Evolutionary conservation across 2,329 filamentous ascomycete species (phyloP).

Genomic region (Fusarium piperis): DNA sequence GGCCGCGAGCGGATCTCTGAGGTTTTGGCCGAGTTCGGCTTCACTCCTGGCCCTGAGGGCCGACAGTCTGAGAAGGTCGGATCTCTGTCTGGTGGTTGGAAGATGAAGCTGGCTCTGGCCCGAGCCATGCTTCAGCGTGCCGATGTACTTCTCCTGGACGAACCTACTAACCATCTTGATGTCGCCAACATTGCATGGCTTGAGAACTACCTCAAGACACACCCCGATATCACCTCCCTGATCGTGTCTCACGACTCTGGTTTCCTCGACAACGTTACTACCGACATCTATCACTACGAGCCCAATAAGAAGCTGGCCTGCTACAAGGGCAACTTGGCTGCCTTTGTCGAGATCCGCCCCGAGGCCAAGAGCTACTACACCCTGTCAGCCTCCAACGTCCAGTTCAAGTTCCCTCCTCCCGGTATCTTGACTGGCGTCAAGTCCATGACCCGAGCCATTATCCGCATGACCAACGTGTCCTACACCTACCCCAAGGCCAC

Average conservation of each 20-base stretch:
- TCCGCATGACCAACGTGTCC: slow-evolving; percentile 91
- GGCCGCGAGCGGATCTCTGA: slow-evolving; percentile 82
- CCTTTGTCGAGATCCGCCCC: slow-evolving; percentile 88
- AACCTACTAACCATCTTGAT: slow-evolving; percentile 98
- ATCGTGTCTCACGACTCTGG: slow-evolving; percentile 99
- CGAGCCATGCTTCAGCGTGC: slow-evolving; percentile 96
- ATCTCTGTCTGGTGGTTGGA: slow-evolving; percentile 97
- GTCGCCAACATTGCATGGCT: slow-evolving; percentile 97
- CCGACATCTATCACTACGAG: slow-evolving; percentile 99
- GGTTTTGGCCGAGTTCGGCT: slow-evolving; percentile 91
- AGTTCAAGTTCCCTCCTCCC: slow-evolving; percentile 98
- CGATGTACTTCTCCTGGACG: slow-evolving; percentile 96
- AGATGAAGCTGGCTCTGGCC: slow-evolving; percentile 98
- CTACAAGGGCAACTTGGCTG: slow-evolving; percentile 84
- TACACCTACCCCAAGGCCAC: slow-evolving; percentile 92
- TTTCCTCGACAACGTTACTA: slow-evolving; percentile 97
- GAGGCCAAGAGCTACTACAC: slow-evolving; percentile 99
- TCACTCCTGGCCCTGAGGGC: slow-evolving; percentile 88
- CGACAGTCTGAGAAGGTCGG: slow-evolving; percentile 91
- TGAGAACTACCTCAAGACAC: slow-evolving; percentile 92
- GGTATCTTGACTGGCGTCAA: slow-evolving; percentile 96
- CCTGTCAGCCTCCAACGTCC: slow-evolving; percentile 83
- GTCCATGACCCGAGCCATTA: slow-evolving; percentile 90
- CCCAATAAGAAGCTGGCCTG: slow-evolving; percentile 89
- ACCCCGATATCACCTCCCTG: slow-evolving; percentile 95